Evolutionary conservation across 164 flowering plant genomes (phyloP).

Genomic region (Cinnamomum chago): DNA sequence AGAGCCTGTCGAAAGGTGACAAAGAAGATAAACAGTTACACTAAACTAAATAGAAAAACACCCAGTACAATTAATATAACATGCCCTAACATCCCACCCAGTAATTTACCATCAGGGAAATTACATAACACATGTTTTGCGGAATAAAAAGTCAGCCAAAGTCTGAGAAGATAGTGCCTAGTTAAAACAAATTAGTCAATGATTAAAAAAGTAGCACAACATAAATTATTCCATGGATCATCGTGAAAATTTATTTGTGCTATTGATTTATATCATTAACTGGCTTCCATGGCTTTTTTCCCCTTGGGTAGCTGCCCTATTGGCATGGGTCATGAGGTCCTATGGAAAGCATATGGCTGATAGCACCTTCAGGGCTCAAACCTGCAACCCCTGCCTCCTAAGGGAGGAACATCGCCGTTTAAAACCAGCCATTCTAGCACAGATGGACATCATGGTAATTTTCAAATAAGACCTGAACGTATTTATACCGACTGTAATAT

Average conservation of each 20-base stretch:
- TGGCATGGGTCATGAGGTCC: too few relatives aligned
- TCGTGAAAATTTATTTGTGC: background rate
- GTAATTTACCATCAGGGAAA: background rate
- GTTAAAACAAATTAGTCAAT: background rate
- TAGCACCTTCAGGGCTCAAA: too few relatives aligned
- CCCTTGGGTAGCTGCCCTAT: too few relatives aligned
- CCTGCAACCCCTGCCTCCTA: too few relatives aligned
- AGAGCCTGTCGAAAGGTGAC: slow-evolving; percentile 42
- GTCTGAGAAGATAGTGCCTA: background rate
- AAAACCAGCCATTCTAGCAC: too few relatives aligned
- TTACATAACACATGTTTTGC: background rate
- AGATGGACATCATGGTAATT: background rate
- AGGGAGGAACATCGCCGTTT: too few relatives aligned
- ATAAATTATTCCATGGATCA: background rate
- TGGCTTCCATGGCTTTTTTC: background rate
- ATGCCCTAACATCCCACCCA: background rate
- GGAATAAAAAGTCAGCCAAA: background rate
- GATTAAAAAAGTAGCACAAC: background rate
- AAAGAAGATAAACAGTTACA: background rate
- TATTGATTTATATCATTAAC: background rate
- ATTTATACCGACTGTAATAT: background rate
- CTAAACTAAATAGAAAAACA: background rate
- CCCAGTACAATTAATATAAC: background rate
- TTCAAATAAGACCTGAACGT: background rate
- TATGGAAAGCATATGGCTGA: too few relatives aligned